Percentiles rank a stretch among this genome's conserved stretches.
Conservation (phyloP, 495 filamentous ascomycete genomes). For the Antarctomyces pellizariae region DNA sequence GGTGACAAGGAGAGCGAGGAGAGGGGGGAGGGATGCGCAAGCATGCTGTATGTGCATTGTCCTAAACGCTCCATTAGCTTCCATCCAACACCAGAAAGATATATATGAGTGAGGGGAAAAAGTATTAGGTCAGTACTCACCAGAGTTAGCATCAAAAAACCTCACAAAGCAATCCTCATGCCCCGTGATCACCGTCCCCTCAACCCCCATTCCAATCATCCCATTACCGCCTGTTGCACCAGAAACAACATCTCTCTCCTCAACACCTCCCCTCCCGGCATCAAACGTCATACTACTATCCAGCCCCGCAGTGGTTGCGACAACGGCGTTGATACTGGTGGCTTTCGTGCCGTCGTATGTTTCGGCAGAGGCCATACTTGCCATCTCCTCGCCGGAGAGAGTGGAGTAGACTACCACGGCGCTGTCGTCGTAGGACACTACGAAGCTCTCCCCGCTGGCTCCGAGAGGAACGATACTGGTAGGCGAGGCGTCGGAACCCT, state of each 20-base stretch:
- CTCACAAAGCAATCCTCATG: slow-evolving; percentile 89
- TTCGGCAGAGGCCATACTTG: slow-evolving; percentile 74
- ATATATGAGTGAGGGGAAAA: neutral
- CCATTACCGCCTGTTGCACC: slow-evolving; percentile 68
- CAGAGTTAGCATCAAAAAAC: slow-evolving; percentile 96
- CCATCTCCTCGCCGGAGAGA: slow-evolving; percentile 71
- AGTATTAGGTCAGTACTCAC: slow-evolving; percentile 29
- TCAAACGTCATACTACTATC: slow-evolving; percentile 46
- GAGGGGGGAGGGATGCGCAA: slow-evolving; percentile 82
- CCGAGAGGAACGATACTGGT: slow-evolving; percentile 84
- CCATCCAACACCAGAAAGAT: neutral
- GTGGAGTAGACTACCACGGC: slow-evolving; percentile 83
- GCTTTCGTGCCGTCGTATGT: slow-evolving; percentile 71
- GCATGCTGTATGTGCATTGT: slow-evolving; percentile 98
- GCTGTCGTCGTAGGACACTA: slow-evolving; percentile 78
- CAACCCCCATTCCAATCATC: too few species aligned
- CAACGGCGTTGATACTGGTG: slow-evolving; percentile 79
- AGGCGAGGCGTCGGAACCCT: slow-evolving; percentile 45
- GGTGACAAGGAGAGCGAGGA: slow-evolving; percentile 76
- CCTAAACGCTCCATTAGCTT: slow-evolving; percentile 29
- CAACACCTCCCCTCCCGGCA: slow-evolving; percentile 30
- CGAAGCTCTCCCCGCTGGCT: slow-evolving; percentile 68
- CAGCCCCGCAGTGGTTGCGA: slow-evolving; percentile 60
- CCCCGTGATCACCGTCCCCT: slow-evolving; percentile 81
- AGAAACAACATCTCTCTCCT: slow-evolving; percentile 43